Percentiles rank a stretch among this genome's conserved stretches.
These are phyloP conservation scores for Paecilomyces dactylethromorphus DNA, from an alignment of 2,329 filamentous ascomycete genomes.

Conservation along the genomic window DNA sequence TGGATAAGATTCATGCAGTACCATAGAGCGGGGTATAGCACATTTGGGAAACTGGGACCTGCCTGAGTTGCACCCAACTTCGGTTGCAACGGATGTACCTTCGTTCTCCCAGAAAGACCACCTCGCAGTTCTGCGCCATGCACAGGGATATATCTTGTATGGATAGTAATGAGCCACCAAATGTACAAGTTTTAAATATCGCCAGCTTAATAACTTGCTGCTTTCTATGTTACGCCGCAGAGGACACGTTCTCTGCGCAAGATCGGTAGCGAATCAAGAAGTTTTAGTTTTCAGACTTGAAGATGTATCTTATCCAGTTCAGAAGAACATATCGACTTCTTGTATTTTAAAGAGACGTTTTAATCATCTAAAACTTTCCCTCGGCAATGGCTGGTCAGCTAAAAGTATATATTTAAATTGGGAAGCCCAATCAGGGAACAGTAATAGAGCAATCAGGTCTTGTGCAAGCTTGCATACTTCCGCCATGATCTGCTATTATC, in stretches of 20 bases:
- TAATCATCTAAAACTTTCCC: too few relatives aligned
- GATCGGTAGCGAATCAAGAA: not conserved
- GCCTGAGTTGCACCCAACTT: too few relatives aligned
- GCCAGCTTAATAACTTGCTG: not conserved
- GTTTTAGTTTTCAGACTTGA: not conserved
- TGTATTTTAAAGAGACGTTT: too few relatives aligned
- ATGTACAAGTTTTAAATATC: not conserved
- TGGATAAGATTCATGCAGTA: not conserved
- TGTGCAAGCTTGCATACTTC: too few relatives aligned
- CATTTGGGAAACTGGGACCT: not conserved
- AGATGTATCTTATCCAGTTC: not conserved
- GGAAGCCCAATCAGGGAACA: too few relatives aligned
- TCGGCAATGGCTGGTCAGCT: too few relatives aligned
- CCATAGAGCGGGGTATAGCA: not conserved
- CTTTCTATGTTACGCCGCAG: not conserved
- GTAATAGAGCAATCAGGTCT: too few relatives aligned
- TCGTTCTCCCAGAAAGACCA: not conserved
- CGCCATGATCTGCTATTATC: too few relatives aligned
- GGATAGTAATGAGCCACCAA: not conserved
- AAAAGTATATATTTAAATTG: too few relatives aligned
- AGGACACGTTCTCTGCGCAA: not conserved
- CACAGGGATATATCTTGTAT: not conserved
- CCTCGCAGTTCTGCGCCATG: not conserved
- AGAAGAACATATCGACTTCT: too few relatives aligned
- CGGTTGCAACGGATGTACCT: too few relatives aligned